Evolutionary conservation across 192 early-diverging fungal genomes (phyloP), one percentile per base, ranked within the genome.

Genomic region (Entophlyctis luteolus): DNA sequence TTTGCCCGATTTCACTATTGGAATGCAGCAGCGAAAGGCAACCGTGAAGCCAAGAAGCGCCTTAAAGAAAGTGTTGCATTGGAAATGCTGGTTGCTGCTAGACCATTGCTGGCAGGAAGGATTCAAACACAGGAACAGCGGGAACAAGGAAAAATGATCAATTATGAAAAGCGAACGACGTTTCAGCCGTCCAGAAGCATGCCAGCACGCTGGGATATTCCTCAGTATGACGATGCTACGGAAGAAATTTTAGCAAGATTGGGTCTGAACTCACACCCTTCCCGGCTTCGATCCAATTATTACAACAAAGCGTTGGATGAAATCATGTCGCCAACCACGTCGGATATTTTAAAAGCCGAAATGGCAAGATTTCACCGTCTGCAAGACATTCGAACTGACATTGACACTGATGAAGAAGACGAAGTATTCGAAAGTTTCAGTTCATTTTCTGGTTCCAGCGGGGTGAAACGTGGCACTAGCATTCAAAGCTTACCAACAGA

Each of bases 1-100:
- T 37, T 32, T 52, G 82, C 87, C 10, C 67, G 84, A 46, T 53
- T 73, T 12, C 59, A 67, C 48, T 86, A 80, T 54, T 25, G 42
- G 55, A 52, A 46, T 12, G 81, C 84, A 5, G 70, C 67, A n/a
- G 36, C 36, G 1, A 74, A 67, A 31, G 75, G 68, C 8, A 72
- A 49, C 5, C 36, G 22, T 28, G 71, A 72, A 37, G 80, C 77
- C 27, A 70, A 68, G 37, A 58, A 49, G 34, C n/a, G 77, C 12
- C 39, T 79, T 18, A 50, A 58, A 2, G 47, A 58, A 3, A 48
- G 60, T 6, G 55, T 58, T 8, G 75, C 71, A 16, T 12, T 77
- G 18, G 54, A 63, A 23, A 22, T 73, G 34, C 55, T 77, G 8
- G 29, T 63, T 5, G 57, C 75, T 8, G 57, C 71, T 10, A 59